A percentile compares a stretch with the other conserved stretches of the same genome.
Conservation (phyloP, 2,329 filamentous ascomycete species). For the Cercospora sp. region DNA sequence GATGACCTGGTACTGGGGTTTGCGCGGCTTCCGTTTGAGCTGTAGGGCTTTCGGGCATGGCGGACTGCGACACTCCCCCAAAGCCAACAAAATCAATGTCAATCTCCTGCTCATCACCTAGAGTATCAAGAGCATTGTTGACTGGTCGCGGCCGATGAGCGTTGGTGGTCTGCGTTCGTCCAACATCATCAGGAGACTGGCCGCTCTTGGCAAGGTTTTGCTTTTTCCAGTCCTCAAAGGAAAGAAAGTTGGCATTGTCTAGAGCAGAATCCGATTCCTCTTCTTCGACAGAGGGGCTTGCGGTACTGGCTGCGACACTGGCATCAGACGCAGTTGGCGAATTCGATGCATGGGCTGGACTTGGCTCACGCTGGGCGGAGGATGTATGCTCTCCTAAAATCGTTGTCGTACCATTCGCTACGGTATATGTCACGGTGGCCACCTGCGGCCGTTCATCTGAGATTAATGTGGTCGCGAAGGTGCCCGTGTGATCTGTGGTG, state of each 20-base stretch:
- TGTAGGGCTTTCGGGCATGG: constrained; percentile 7
- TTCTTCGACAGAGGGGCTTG: constrained; percentile 45
- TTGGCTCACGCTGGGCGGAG: neutral
- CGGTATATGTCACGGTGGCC: neutral
- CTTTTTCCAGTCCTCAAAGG: constrained; percentile 98
- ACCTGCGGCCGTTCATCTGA: neutral
- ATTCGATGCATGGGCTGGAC: neutral
- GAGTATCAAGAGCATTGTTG: constrained; percentile 70
- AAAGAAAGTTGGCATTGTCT: constrained; percentile 82
- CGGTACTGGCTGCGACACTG: neutral
- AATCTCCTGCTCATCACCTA: constrained; percentile 89
- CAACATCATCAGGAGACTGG: constrained; percentile 70
- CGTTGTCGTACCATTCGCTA: constrained; percentile 1
- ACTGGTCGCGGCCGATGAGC: constrained; percentile 53
- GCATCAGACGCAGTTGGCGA: neutral
- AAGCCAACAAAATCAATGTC: constrained; percentile 69
- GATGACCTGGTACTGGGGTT: constrained; percentile 9
- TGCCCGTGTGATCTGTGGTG: neutral
- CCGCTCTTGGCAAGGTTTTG: constrained; percentile 84
- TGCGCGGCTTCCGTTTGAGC: constrained; percentile 12
- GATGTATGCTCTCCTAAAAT: neutral
- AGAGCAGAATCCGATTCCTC: constrained; percentile 63
- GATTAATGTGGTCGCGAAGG: neutral
- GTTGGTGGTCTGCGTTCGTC: constrained; percentile 54
- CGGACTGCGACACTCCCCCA: constrained; percentile 42